A percentile compares a stretch with the other conserved stretches of the same genome.
phyloP scores from a whole-genome alignment of 345 rosid species.

The Pelargonium nanum region DNA sequence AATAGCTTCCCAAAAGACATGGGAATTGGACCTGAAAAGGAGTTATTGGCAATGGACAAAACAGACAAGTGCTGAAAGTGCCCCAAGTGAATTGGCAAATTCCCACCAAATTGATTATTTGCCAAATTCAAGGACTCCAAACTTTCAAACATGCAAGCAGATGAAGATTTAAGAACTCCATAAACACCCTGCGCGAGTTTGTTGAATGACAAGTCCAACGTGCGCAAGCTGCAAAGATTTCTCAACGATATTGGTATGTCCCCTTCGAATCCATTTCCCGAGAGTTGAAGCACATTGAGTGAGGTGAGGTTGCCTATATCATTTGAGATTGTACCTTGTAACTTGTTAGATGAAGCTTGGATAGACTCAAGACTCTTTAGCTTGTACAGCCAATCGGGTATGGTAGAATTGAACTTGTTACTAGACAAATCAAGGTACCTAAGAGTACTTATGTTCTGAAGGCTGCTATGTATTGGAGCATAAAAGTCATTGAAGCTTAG shows the following conservation, averaged over 20 bases:
- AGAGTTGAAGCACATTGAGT: constrained; percentile 7
- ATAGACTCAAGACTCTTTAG: constrained; percentile 16
- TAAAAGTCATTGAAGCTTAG: not conserved
- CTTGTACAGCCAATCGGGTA: constrained; percentile 11
- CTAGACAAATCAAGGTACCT: constrained; percentile 2
- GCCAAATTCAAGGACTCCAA: constrained; percentile 13
- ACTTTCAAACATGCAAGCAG: constrained; percentile 9
- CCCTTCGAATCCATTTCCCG: not conserved
- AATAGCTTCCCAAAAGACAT: not conserved
- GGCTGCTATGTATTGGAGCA: constrained; percentile 6
- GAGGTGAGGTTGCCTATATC: constrained; percentile 13
- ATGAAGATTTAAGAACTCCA: constrained; percentile 2
- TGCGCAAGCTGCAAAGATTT: constrained; percentile 10
- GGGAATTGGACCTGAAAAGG: not conserved
- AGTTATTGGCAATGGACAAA: not conserved
- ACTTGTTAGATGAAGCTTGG: not conserved
- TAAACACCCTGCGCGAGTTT: constrained; percentile 5
- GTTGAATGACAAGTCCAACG: constrained; percentile 6
- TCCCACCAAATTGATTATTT: constrained; percentile 13
- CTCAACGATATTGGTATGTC: constrained; percentile 12
- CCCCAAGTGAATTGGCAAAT: constrained; percentile 2
- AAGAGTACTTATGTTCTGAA: constrained; percentile 16
- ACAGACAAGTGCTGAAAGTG: not conserved
- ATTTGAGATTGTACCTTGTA: constrained; percentile 15
- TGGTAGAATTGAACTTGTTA: constrained; percentile 9